Evolutionary conservation across 2,329 filamentous ascomycete species (phyloP).

Genomic region (Fusarium sp.): DNA sequence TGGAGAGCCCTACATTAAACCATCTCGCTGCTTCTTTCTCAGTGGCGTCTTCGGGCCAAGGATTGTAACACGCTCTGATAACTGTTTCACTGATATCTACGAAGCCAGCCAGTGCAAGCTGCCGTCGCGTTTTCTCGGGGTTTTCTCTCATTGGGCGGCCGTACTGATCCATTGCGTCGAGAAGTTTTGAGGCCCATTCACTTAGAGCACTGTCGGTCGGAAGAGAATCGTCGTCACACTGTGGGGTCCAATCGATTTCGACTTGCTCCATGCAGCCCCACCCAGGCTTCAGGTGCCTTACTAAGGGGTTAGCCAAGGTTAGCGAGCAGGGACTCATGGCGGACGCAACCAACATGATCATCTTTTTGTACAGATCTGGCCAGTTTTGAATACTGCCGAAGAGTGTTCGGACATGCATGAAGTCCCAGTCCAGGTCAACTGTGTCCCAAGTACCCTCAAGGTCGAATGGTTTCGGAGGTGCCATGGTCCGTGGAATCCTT

Average conservation of each 20-base stretch:
- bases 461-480: neutral
- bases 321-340: neutral
- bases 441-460: neutral
- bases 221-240: neutral
- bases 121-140: neutral
- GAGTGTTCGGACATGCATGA: neutral
- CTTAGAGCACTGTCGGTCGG: neutral
- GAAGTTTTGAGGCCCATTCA: neutral
- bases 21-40: neutral
- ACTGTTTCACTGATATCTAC: neutral
- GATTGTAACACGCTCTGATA: neutral
- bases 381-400: constrained; percentile 1
- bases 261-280: neutral
- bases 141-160: neutral
- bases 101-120: neutral
- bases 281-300: neutral
- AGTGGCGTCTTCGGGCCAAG: neutral
- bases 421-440: neutral
- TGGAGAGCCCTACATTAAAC: neutral
- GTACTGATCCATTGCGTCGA: neutral
- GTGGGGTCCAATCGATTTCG: neutral
- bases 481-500: neutral
- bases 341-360: neutral
- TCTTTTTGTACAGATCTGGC: neutral
- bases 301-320: neutral